These are phyloP conservation scores for Beauveria asiatica DNA, from an alignment of 2,329 filamentous ascomycete genomes.

Conservation along the genomic window DNA sequence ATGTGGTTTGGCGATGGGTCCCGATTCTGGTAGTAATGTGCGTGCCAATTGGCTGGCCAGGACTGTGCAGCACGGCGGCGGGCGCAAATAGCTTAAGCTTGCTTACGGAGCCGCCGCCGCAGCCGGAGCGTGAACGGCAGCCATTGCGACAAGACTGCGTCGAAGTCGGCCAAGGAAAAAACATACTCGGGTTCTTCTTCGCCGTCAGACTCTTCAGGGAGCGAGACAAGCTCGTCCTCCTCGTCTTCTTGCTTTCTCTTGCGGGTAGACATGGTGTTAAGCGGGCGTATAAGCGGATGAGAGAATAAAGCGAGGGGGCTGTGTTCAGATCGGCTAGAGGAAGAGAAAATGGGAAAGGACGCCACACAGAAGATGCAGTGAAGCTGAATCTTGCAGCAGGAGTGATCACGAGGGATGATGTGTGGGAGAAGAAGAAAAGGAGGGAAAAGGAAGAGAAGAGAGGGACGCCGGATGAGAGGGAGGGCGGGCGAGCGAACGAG, in stretches of 20 bases:
- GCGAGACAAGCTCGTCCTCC: constrained; percentile 46
- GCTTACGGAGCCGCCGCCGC: not conserved
- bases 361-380: not conserved
- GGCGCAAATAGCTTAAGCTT: constrained; percentile 1
- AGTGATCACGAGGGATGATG: not conserved
- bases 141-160: not conserved
- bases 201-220: constrained; percentile 42
- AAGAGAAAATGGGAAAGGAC: not conserved
- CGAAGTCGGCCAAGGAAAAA: constrained; percentile 1
- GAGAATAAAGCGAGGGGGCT: constrained; percentile 2
- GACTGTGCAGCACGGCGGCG: not conserved
- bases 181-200: constrained; percentile 49
- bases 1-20: not conserved
- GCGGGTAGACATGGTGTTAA: constrained; percentile 34
- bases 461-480: constrained; percentile 17
- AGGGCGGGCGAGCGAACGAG: constrained; percentile 16
- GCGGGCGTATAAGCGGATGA: constrained; percentile 3
- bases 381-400: not conserved
- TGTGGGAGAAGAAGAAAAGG: constrained; percentile 7
- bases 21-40: not conserved
- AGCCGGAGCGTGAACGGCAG: not conserved
- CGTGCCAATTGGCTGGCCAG: not conserved
- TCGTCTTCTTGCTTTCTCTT: constrained; percentile 45
- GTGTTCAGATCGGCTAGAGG: not conserved
- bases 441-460: constrained; percentile 13